Base-by-base conservation (phyloP, 345 rosid species). In the Salix dunnii region DNA sequence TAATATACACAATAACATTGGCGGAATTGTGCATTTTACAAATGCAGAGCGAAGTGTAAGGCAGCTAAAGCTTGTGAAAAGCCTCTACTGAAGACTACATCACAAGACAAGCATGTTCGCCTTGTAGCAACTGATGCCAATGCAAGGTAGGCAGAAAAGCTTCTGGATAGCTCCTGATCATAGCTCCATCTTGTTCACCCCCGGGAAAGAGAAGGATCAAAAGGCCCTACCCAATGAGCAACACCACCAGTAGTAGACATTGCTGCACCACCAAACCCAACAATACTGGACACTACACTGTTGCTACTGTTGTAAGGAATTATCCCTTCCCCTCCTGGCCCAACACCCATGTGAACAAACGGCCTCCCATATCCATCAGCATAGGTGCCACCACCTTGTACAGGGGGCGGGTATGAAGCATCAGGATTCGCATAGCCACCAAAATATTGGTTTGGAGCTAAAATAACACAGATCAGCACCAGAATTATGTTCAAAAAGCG, bases 391-490 rank as follows among this genome's bases (percentile, higher is more conserved):
- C 60, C 68, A 10, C 33, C 42, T 4, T 46, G 85, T 43, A 55
- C 38, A n/a, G 72, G 77, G n/a, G 71, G 74, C 14, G 51, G 72
- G 81, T 74, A 77, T 0, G 86, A 70, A 68, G 80, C 80, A 75
- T 66, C 70, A 43, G 75, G 72, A 75, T 78, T 80, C 23, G 40
- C 30, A 73, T 70, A 80, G 77, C 85, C 79, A 36, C 64, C 62
- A 14, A 49, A 71, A 73, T 84, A 78, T 31, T 76, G 21, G 51
- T 74, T 82, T 12, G 88, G 80, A 33, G 79, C 89, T 86, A 42
- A 16, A 53, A 49, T 7, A 38, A 21, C 43, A 78, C 28, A n/a
- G 43, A 81, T 46, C 36, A 70, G 43, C 65, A 79, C 12, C 53
- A 76, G 48, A 4, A 74, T 70, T 70, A 67, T 40, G 46, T 27